Conservation (phyloP, 2,329 filamentous ascomycete species). For the Microdochium nivale region DNA sequence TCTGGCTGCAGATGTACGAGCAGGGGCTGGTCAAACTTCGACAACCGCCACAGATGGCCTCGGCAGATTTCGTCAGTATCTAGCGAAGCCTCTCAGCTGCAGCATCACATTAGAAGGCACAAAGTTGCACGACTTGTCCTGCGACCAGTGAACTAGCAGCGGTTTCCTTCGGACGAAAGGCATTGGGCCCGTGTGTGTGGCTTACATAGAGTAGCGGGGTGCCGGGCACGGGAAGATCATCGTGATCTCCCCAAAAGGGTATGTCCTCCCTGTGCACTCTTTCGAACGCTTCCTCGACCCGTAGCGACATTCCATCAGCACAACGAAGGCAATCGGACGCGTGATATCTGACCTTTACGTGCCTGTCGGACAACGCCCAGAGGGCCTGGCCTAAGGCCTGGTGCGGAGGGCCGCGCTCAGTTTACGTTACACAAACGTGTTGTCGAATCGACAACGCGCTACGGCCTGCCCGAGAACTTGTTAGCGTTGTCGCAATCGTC, state of each 20-base stretch:
- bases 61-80: slow-evolving; percentile 24
- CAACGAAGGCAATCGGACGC: too few relatives aligned
- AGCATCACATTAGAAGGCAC: too few relatives aligned
- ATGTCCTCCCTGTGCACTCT: too few relatives aligned
- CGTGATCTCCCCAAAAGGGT: too few relatives aligned
- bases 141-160: background rate
- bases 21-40: slow-evolving; percentile 28
- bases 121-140: background rate
- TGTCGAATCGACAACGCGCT: background rate
- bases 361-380: too few relatives aligned
- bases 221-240: too few relatives aligned
- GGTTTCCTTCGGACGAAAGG: too few relatives aligned
- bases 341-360: too few relatives aligned
- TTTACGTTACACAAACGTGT: background rate
- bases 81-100: background rate
- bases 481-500: background rate
- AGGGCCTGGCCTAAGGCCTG: background rate
- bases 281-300: too few relatives aligned
- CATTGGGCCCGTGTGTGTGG: too few relatives aligned
- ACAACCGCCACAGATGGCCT: slow-evolving; percentile 32
- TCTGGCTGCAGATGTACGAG: slow-evolving; percentile 60
- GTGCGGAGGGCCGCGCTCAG: background rate
- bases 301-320: too few relatives aligned
- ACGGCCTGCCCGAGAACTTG: background rate
- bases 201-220: too few relatives aligned